A percentile compares a stretch with the other conserved stretches of the same genome.
Evolutionary conservation across 306 rosid species (phyloP).

Genomic region (Cucumis cinereus): DNA sequence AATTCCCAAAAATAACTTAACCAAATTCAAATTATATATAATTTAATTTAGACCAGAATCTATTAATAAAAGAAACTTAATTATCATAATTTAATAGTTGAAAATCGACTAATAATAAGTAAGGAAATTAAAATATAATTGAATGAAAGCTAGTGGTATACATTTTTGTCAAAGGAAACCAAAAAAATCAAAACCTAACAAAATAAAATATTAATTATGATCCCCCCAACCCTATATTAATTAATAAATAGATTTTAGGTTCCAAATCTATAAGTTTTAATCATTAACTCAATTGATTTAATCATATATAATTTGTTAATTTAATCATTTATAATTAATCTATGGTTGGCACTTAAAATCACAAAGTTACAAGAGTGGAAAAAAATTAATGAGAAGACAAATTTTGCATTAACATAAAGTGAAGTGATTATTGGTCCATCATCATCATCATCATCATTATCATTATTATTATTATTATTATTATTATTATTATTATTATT

Average conservation of each 20-base stretch:
- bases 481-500: too few relatives aligned
- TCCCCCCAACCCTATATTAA: not conserved
- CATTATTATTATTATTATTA: too few relatives aligned
- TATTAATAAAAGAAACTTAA: not conserved
- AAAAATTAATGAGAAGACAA: too few relatives aligned
- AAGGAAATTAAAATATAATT: not conserved
- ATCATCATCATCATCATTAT: too few relatives aligned
- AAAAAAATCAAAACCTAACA: not conserved
- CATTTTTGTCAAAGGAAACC: not conserved
- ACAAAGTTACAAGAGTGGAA: not conserved
- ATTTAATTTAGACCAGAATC: not conserved
- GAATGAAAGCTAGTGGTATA: not conserved
- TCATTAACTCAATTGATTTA: too few relatives aligned
- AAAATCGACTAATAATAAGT: not conserved
- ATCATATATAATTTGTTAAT: too few relatives aligned
- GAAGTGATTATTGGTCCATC: too few relatives aligned
- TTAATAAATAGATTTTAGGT: not conserved
- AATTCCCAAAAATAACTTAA: too few relatives aligned
- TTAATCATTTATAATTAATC: too few relatives aligned
- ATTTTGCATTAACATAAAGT: too few relatives aligned
- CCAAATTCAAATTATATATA: not conserved
- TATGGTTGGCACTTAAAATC: not conserved
- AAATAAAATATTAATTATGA: not conserved
- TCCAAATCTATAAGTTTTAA: not conserved
- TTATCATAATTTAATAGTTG: not conserved